Conservation (phyloP, 1,284 basidiomycete species). For the Ustilago xerochloae region DNA sequence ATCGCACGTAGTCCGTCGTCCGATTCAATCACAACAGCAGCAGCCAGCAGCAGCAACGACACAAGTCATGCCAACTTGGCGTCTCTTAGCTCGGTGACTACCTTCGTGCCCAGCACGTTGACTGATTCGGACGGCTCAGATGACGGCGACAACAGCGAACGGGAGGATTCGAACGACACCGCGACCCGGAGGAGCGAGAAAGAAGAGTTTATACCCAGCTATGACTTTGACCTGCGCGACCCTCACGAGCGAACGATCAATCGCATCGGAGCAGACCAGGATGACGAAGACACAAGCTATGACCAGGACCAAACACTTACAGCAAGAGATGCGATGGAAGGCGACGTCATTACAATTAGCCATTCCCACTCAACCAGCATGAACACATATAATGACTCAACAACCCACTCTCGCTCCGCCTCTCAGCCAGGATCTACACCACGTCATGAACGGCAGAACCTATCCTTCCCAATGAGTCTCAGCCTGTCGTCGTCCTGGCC, state of each 20-base stretch:
- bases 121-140: constrained; percentile 7
- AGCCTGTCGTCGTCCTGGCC: constrained; percentile 33
- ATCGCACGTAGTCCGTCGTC: neutral
- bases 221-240: constrained; percentile 35
- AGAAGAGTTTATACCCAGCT: constrained; percentile 11
- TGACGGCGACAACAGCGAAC: constrained; percentile 14
- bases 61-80: constrained; percentile 3
- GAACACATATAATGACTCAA: constrained; percentile 13
- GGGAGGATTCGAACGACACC: neutral
- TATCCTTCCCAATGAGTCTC: constrained; percentile 11
- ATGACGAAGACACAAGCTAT: neutral
- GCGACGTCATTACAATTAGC: constrained; percentile 32
- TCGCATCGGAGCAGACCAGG: neutral
- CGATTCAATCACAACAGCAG: constrained; percentile 11
- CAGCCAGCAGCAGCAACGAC: constrained; percentile 4
- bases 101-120: constrained; percentile 31
- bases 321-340: constrained; percentile 17
- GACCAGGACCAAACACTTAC: constrained; percentile 15
- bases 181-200: neutral
- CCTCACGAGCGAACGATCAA: constrained; percentile 22
- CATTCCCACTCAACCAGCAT: constrained; percentile 34
- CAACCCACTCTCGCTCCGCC: constrained; percentile 11
- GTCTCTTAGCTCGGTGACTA: constrained; percentile 33
- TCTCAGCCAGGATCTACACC: constrained; percentile 6
- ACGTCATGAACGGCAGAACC: neutral